Evolutionary conservation across 805 yeast species (phyloP).

Genomic region (Candida vartiovaarae): DNA sequence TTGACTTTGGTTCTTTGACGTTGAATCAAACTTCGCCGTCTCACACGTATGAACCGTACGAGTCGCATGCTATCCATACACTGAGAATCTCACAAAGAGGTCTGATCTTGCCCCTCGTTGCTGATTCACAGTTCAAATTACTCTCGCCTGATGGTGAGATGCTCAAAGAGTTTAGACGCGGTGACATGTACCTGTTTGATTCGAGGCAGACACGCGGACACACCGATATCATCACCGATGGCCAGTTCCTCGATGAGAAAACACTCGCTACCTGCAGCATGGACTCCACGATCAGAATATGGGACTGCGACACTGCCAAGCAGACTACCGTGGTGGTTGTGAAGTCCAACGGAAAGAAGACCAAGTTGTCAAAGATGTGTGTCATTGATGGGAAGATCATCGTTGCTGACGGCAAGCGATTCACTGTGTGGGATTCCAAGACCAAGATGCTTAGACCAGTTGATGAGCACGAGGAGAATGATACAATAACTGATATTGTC

Average conservation of each 20-base stretch:
- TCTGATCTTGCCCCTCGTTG: slow-evolving; percentile 6
- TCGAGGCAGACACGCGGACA: slow-evolving; percentile 23
- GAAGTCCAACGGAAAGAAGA: slow-evolving; percentile 11
- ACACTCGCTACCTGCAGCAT: slow-evolving; percentile 15
- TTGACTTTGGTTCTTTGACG: slow-evolving; percentile 29
- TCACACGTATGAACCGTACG: slow-evolving; percentile 7
- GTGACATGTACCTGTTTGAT: slow-evolving; percentile 23
- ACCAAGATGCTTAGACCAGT: slow-evolving; percentile 8
- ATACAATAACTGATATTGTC: background rate
- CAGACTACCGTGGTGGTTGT: slow-evolving; percentile 14
- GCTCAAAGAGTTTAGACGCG: slow-evolving; percentile 12
- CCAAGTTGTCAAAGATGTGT: slow-evolving; percentile 7
- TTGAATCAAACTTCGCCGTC: slow-evolving; percentile 12
- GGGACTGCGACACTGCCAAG: slow-evolving; percentile 15
- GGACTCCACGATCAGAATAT: slow-evolving; percentile 24
- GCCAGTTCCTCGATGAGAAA: slow-evolving; percentile 10
- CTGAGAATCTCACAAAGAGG: slow-evolving; percentile 3
- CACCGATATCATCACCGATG: slow-evolving; percentile 18
- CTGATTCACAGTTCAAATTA: slow-evolving; percentile 14
- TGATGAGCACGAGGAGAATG: background rate
- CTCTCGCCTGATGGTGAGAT: slow-evolving; percentile 10
- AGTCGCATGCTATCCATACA: slow-evolving; percentile 7
- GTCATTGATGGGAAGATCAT: slow-evolving; percentile 2
- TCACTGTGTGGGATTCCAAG: slow-evolving; percentile 13
- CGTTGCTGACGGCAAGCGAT: slow-evolving; percentile 6